Evolutionary conservation across 2,329 filamentous ascomycete species (phyloP).

Genomic region (Onygenales sp.): DNA sequence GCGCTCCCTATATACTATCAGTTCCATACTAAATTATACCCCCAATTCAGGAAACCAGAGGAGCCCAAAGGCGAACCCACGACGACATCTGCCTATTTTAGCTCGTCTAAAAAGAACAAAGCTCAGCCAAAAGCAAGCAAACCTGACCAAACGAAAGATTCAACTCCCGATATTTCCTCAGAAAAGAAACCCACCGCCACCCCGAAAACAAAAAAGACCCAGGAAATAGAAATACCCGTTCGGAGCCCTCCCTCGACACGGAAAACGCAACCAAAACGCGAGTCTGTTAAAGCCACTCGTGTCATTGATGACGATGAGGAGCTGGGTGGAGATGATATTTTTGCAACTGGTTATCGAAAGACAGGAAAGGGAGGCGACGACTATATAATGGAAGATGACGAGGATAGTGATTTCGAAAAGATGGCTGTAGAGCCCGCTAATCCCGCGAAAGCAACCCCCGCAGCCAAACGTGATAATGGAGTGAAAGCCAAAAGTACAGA

Average conservation of each 20-base stretch:
- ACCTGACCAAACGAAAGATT: slow-evolving; percentile 12
- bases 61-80: slow-evolving; percentile 46
- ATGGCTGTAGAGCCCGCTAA: slow-evolving; percentile 51
- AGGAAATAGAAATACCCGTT: slow-evolving; percentile 49
- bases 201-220: slow-evolving; percentile 30
- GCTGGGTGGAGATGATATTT: slow-evolving; percentile 69
- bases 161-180: slow-evolving; percentile 18
- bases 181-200: slow-evolving; percentile 27
- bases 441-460: slow-evolving; percentile 22
- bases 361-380: slow-evolving; percentile 55
- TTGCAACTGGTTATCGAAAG: slow-evolving; percentile 61
- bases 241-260: slow-evolving; percentile 10
- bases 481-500: slow-evolving; percentile 44
- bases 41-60: slow-evolving; percentile 35
- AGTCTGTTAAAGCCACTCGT: slow-evolving; percentile 25
- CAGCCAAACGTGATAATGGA: slow-evolving; percentile 36
- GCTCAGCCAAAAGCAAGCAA: slow-evolving; percentile 28
- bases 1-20: neutral
- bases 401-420: slow-evolving; percentile 59
- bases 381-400: slow-evolving; percentile 62
- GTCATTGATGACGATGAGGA: slow-evolving; percentile 56
- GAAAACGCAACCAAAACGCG: slow-evolving; percentile 12
- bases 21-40: slow-evolving; percentile 2
- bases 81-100: slow-evolving; percentile 56
- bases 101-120: slow-evolving; percentile 47